Evolutionary conservation across 768 basidiomycete species (phyloP), one percentile per base, ranked within the genome.

Genomic region (Dioszegia hungarica): DNA sequence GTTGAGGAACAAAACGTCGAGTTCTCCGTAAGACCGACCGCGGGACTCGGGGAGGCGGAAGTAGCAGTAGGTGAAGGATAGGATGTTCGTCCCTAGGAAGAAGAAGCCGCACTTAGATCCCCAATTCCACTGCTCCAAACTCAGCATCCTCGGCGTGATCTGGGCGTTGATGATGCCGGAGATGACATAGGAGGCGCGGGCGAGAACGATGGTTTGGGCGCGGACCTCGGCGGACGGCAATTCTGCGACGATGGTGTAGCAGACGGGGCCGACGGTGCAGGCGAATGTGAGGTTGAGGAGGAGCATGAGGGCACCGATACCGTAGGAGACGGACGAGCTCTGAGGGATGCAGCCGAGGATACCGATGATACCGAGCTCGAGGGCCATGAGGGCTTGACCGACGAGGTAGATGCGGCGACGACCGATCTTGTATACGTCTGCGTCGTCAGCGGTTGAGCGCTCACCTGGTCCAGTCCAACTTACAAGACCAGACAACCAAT

Each of bases 401-500:
- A 29, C 54, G 28, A 63, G 38, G 63, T 68, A 73, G 34, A 73
- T 49, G 5, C 68, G 59, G 1, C 59, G 55, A 38, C 71, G 63
- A 46, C 71, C 71, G 56, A 73, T 49, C 6, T 56, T 43, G 25
- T 56, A 38, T 17, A 63, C 46, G 48, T 68, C 59, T 62, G 57
- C 47, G 4, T 4, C 9, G 20, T 55, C 27, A 55, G 52, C 38
- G 8, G 19, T n/a, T n/a, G 6, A 12, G 5, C 40, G n/a, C 24
- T 38, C 17, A 17, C 2, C 1, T 0, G 20, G 27, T 6, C 22
- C 6, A 31, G 28, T 27, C 17, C 14, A 17, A 62, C 67, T 59
- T 36, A 72, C 67, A 51, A 24, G 52, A 62, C 78, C 78, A 78
- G 5, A 68, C 72, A 0, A 59, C 49, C 46, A 77, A 59, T 4